Conservation (phyloP, 805 yeast genomes). For the Candida ipomoeae region DNA sequence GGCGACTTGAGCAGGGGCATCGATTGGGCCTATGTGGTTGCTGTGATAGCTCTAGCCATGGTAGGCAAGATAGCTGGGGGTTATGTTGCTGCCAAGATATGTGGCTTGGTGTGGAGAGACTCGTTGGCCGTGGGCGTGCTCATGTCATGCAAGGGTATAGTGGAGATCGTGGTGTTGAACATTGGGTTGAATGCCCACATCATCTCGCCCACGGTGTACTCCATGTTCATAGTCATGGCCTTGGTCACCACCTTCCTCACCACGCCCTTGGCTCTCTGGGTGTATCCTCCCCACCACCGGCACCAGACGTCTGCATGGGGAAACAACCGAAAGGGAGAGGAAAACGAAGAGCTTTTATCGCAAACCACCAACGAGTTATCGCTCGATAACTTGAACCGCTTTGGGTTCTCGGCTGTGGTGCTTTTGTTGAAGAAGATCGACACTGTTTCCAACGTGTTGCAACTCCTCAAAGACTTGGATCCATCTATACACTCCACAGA, state of each 20-base stretch:
- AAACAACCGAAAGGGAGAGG: constrained; percentile 16
- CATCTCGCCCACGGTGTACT: constrained; percentile 58
- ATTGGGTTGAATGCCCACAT: constrained; percentile 72
- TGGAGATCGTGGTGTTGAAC: constrained; percentile 73
- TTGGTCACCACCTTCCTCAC: constrained; percentile 73
- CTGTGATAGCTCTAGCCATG: constrained; percentile 63
- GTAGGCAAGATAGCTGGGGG: constrained; percentile 68
- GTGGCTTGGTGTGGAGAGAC: constrained; percentile 69
- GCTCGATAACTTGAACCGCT: constrained; percentile 18
- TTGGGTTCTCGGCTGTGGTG: constrained; percentile 23
- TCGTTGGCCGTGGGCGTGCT: constrained; percentile 71
- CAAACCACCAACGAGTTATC: constrained; percentile 10
- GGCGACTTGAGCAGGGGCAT: constrained; percentile 59
- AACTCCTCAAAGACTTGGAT: constrained; percentile 26
- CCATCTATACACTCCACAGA: constrained; percentile 19
- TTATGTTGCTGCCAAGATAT: constrained; percentile 53
- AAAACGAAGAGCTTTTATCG: constrained; percentile 5
- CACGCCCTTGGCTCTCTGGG: constrained; percentile 62
- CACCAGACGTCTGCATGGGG: constrained; percentile 40
- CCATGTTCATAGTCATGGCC: constrained; percentile 85
- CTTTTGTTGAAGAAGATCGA: constrained; percentile 30
- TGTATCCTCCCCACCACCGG: constrained; percentile 62
- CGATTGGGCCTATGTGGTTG: constrained; percentile 77
- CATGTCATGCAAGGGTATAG: constrained; percentile 88
- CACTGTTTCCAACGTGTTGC: constrained; percentile 31